phyloP scores from a whole-genome alignment of 2,329 filamentous ascomycete genomes.

The Fusarium transvaalense region DNA sequence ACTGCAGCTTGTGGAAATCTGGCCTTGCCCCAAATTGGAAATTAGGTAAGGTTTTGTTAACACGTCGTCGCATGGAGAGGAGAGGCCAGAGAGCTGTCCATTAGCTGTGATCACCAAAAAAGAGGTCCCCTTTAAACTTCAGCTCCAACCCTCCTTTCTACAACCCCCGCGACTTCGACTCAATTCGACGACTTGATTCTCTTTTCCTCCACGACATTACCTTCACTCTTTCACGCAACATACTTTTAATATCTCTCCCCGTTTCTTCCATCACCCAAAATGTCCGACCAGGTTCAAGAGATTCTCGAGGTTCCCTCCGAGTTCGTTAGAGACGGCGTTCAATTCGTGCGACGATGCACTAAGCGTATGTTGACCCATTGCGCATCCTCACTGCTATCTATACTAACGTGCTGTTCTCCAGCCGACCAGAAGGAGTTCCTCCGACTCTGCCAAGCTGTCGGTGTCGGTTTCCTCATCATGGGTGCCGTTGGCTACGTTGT shows the following conservation, averaged over 20 bases:
- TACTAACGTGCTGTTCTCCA: slow-evolving; percentile 33
- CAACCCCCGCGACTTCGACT: slow-evolving; percentile 24
- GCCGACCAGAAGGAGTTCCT: slow-evolving; percentile 60
- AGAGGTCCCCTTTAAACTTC: slow-evolving; percentile 41
- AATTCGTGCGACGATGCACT: slow-evolving; percentile 72
- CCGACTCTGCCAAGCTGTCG: slow-evolving; percentile 69
- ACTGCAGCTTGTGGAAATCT: slow-evolving; percentile 13
- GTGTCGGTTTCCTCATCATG: slow-evolving; percentile 78
- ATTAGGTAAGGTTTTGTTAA: slow-evolving; percentile 39
- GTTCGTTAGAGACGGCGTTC: slow-evolving; percentile 71
- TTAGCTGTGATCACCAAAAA: slow-evolving; percentile 35
- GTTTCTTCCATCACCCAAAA: slow-evolving; percentile 51
- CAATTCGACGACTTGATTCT: slow-evolving; percentile 30
- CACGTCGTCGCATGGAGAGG: slow-evolving; percentile 39
- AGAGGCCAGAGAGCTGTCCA: slow-evolving; percentile 40
- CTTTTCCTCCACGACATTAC: slow-evolving; percentile 19
- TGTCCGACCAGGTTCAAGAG: slow-evolving; percentile 78
- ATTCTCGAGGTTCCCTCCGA: slow-evolving; percentile 76
- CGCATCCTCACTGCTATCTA: neutral
- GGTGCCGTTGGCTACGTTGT: slow-evolving; percentile 77
- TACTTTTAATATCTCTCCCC: slow-evolving; percentile 32
- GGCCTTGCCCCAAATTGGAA: slow-evolving; percentile 39
- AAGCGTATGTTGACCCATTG: slow-evolving; percentile 63
- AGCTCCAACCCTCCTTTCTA: slow-evolving; percentile 39
- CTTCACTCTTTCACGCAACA: slow-evolving; percentile 5